Base-by-base conservation (phyloP, 2,329 filamentous ascomycete species). In the Mycosphaerella arachidis region DNA sequence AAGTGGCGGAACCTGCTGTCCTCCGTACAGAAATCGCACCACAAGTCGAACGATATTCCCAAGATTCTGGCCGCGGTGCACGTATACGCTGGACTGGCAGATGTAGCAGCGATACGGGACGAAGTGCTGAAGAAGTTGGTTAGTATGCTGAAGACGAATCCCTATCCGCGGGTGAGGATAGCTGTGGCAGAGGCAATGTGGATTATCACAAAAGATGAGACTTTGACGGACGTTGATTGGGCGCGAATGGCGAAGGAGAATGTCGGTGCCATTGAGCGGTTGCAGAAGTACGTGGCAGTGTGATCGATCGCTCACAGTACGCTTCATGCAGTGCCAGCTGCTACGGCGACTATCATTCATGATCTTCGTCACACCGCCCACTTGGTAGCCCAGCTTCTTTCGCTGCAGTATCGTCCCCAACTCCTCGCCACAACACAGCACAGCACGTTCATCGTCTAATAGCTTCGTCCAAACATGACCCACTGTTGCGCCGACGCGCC, bases 11-110 rank as follows among this genome's bases (percentile, higher is more conserved):
- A 74, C 6, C 76, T 96, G 3, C 91, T 92, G 60, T 78, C 86
- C 6, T 79, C 86, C 37, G 84, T 88, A 4, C 91, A 95, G 70
- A 91, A 88, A 73, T 83, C 89, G 0, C 89, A 92, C 64, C 92
- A 89, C 78, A 93, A 92, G 75, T 89, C 88, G 0, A 86, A 88
- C 20, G 94, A 91, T 72, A 84, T 96, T 48, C 84, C 87, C 54
- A 93, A 94, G 73, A 81, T 97, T 1, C 84, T 91, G 71, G 89
- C 91, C 0, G 91, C 90, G 24, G 78, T 95, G 62, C 88, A 87
- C 68, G 83, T 94, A 12, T 97, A 97, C 74, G 84, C 86, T 2
- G 86, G 85, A 0, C 76, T 96, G 29, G 84, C 85, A 4, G 68
- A 71, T n/a, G 72, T 82, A n/a, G 74, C 78, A 27, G 76, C 77